Percentiles rank a stretch among this genome's conserved stretches.
These are phyloP conservation scores for Kodamaea arcana DNA, from an alignment of 1,139 yeast genomes.

Conservation along the genomic window DNA sequence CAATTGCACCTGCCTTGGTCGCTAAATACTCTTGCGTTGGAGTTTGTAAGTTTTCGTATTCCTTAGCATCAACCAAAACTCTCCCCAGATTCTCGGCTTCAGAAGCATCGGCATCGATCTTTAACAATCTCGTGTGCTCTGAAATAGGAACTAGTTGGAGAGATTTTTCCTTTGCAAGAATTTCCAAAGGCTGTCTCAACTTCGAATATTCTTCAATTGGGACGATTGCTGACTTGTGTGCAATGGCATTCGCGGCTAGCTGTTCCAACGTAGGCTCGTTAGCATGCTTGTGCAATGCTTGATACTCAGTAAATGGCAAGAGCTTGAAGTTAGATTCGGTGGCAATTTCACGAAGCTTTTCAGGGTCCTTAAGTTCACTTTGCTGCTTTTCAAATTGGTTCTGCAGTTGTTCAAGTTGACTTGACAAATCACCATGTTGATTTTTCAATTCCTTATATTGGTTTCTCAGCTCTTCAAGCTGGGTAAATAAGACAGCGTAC, in stretches of 20 bases:
- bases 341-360: conserved; percentile 8
- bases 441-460: background rate
- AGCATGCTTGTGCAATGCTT: conserved; percentile 32
- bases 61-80: conserved; percentile 13
- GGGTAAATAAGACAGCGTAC: background rate
- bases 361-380: conserved; percentile 7
- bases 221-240: conserved; percentile 16
- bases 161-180: conserved; percentile 10
- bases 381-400: conserved; percentile 4
- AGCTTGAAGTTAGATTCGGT: conserved; percentile 16
- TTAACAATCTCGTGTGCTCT: conserved; percentile 4
- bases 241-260: conserved; percentile 18
- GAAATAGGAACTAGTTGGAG: conserved; percentile 8
- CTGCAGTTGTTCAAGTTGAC: background rate
- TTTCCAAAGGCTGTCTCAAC: conserved; percentile 18
- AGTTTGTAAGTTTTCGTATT: conserved; percentile 8
- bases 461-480: background rate
- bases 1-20: conserved; percentile 7
- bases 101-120: background rate
- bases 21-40: conserved; percentile 12
- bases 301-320: conserved; percentile 30
- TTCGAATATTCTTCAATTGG: conserved; percentile 19
- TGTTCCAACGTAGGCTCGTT: conserved; percentile 24
- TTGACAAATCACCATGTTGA: background rate
- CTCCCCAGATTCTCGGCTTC: conserved; percentile 13